Conservation (phyloP, 1,284 basidiomycete genomes). For the Moesziomyces parantarcticus region DNA sequence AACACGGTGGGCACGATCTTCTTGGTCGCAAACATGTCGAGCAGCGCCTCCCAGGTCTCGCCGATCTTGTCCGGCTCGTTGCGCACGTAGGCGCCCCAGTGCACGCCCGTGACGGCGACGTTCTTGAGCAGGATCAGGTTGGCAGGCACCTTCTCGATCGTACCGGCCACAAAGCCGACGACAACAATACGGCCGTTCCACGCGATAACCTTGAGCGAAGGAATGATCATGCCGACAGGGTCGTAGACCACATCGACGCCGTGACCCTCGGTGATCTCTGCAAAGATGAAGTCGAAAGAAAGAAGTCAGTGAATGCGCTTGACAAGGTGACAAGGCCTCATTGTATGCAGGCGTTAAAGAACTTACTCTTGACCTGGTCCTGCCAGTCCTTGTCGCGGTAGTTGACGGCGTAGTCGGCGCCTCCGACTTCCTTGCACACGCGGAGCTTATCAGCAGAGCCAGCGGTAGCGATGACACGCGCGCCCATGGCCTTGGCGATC, state of each 20-base stretch:
- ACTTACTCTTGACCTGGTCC: constrained; percentile 56
- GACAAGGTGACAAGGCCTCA: no score
- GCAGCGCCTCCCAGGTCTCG: constrained; percentile 79
- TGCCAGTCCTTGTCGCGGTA: constrained; percentile 63
- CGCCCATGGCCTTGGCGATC: constrained; percentile 63
- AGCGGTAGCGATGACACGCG: constrained; percentile 61
- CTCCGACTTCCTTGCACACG: constrained; percentile 55
- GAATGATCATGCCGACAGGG: constrained; percentile 60
- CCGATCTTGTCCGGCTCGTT: constrained; percentile 76
- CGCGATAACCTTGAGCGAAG: constrained; percentile 73
- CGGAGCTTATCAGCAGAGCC: constrained; percentile 57
- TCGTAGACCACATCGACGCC: constrained; percentile 73
- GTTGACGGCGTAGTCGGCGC: constrained; percentile 61
- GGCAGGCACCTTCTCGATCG: constrained; percentile 69
- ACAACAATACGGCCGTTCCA: constrained; percentile 93
- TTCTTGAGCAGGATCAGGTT: constrained; percentile 92
- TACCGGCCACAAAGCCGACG: constrained; percentile 74
- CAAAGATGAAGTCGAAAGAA: not conserved
- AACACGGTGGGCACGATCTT: constrained; percentile 80
- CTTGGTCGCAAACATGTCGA: constrained; percentile 78
- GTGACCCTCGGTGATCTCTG: constrained; percentile 55
- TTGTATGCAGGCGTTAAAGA: not conserved
- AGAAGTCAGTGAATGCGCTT: not conserved
- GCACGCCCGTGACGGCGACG: constrained; percentile 70
- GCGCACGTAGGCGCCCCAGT: constrained; percentile 56